A percentile compares a stretch with the other conserved stretches of the same genome.
Evolutionary conservation across 2,329 filamentous ascomycete genomes (phyloP).

Genomic region (Colletotrichum orchidophilum): DNA sequence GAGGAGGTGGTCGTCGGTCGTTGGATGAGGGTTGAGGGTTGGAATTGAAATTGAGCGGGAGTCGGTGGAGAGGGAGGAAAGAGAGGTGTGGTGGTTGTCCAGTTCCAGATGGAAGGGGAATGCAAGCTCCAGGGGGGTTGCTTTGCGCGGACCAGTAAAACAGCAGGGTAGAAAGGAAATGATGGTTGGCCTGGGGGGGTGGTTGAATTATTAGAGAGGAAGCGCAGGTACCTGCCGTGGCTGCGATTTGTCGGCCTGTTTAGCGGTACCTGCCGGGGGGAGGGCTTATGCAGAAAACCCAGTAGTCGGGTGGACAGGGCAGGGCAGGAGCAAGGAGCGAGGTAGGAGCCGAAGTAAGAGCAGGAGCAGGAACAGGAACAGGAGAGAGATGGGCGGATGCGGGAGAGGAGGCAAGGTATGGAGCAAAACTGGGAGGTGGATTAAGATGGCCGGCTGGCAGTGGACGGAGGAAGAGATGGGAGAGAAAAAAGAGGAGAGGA

Average conservation of each 20-base stretch:
- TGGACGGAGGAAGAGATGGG: background rate
- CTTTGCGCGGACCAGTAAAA: slow-evolving; percentile 35
- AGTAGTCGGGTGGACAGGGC: slow-evolving; percentile 26
- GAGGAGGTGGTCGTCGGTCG: slow-evolving; percentile 32
- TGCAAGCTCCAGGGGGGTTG: slow-evolving; percentile 37
- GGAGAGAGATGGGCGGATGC: background rate
- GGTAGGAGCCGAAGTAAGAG: slow-evolving; percentile 8
- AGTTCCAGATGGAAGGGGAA: slow-evolving; percentile 35
- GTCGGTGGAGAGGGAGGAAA: slow-evolving; percentile 34
- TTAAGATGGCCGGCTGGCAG: background rate
- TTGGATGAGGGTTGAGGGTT: slow-evolving; percentile 32
- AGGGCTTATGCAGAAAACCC: slow-evolving; percentile 28
- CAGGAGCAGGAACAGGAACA: slow-evolving; percentile 9
- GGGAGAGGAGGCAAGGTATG: slow-evolving; percentile 3
- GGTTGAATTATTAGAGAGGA: slow-evolving; percentile 24
- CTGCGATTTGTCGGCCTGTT: background rate
- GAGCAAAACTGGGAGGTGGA: background rate
- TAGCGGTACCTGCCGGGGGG: slow-evolving; percentile 7
- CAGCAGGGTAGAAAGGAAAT: slow-evolving; percentile 34
- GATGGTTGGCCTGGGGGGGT: slow-evolving; percentile 31
- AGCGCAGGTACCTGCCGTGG: slow-evolving; percentile 16
- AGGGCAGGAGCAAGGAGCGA: slow-evolving; percentile 7
- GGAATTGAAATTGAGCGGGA: slow-evolving; percentile 33
- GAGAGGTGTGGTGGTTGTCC: slow-evolving; percentile 33
- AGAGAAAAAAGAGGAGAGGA: background rate